phyloP scores from a whole-genome alignment of 352 stramenopile genomes.

The Elongisporangium undulatum region DNA sequence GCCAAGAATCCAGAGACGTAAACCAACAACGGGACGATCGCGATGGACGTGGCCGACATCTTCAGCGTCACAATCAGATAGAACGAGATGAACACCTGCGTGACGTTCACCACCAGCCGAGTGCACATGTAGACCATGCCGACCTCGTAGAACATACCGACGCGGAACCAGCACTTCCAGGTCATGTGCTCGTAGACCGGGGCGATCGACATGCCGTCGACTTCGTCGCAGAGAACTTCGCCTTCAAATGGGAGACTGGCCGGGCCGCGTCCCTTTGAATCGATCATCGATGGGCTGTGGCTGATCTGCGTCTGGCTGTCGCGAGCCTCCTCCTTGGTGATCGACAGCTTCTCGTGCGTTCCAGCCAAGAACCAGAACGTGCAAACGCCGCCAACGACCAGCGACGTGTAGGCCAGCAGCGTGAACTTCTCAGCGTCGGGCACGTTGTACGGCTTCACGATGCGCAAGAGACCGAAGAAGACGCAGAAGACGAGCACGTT shows the following conservation, averaged over 20 bases:
- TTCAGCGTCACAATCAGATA: slow-evolving; percentile 82
- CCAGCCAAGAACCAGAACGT: slow-evolving; percentile 62
- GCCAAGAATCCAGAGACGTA: slow-evolving; percentile 81
- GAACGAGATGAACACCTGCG: slow-evolving; percentile 86
- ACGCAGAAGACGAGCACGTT: slow-evolving; percentile 83
- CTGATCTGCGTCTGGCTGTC: slow-evolving; percentile 20
- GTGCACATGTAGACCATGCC: slow-evolving; percentile 88
- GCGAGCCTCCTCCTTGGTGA: slow-evolving; percentile 15
- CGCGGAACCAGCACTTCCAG: slow-evolving; percentile 72
- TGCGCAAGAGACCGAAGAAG: slow-evolving; percentile 62
- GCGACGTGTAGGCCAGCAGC: slow-evolving; percentile 62
- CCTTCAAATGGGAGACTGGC: slow-evolving; percentile 45
- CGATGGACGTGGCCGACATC: slow-evolving; percentile 82
- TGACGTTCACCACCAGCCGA: slow-evolving; percentile 79
- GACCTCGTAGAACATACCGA: slow-evolving; percentile 85
- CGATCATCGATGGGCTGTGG: slow-evolving; percentile 51
- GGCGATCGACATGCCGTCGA: background rate
- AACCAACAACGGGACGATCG: slow-evolving; percentile 78
- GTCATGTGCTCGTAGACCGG: slow-evolving; percentile 52
- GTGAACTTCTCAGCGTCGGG: slow-evolving; percentile 76
- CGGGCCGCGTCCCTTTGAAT: slow-evolving; percentile 37
- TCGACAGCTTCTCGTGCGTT: slow-evolving; percentile 53
- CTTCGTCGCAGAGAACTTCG: slow-evolving; percentile 13
- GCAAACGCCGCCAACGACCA: slow-evolving; percentile 58
- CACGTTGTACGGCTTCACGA: slow-evolving; percentile 55